These are phyloP conservation scores for Tanacetum coccineum DNA, from an alignment of 129 eudicot genomes.

Conservation along the genomic window DNA sequence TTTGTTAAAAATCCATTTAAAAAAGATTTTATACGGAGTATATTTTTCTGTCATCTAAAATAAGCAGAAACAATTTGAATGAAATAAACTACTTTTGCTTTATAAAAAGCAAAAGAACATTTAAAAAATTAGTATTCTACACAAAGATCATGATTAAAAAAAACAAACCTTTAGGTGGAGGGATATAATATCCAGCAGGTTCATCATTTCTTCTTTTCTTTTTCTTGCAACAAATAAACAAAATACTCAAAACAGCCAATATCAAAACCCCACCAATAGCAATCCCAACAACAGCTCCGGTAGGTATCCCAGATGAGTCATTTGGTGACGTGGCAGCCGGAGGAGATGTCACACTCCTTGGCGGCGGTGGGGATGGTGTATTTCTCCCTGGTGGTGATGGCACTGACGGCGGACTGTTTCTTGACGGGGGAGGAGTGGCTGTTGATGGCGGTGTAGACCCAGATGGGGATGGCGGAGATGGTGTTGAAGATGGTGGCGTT, in stretches of 20 bases:
- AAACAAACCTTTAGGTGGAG: conserved; percentile 35
- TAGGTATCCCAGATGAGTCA: conserved; percentile 19
- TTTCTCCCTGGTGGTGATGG: conserved; percentile 30
- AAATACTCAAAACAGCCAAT: conserved; percentile 14
- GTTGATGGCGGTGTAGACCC: conserved; percentile 16
- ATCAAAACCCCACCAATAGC: conserved; percentile 31
- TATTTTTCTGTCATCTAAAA: no score
- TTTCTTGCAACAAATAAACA: conserved; percentile 33
- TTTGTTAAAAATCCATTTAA: no score
- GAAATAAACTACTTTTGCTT: no score
- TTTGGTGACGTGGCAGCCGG: neutral
- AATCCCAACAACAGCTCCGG: conserved; percentile 30
- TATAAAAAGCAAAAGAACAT: no score
- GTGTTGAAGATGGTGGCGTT: neutral
- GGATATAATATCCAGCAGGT: conserved; percentile 25
- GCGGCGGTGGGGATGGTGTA: conserved; percentile 16
- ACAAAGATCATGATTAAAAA: no score
- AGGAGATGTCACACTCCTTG: conserved; percentile 22
- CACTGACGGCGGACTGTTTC: conserved; percentile 23
- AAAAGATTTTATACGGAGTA: no score
- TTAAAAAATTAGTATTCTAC: no score
- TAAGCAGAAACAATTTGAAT: no score
- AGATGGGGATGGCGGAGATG: conserved; percentile 22
- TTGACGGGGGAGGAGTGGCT: conserved; percentile 21
- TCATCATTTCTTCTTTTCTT: conserved; percentile 27